phyloP scores from a whole-genome alignment of 345 rosid genomes.

The Acer negundo region DNA sequence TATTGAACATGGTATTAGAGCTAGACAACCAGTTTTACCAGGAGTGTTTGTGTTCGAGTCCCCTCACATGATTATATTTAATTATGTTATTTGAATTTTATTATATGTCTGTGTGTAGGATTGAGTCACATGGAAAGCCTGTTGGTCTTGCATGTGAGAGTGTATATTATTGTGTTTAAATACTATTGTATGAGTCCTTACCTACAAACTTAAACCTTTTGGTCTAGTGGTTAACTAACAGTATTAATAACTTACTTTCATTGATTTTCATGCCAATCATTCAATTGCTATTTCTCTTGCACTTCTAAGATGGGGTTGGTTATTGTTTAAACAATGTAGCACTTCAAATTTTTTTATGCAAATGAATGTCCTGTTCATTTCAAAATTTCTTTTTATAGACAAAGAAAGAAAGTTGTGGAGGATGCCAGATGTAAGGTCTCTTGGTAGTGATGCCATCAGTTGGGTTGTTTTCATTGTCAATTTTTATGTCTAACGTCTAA shows the following conservation, averaged over 20 bases:
- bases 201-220: background rate
- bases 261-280: background rate
- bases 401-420: background rate
- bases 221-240: background rate
- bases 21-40: background rate
- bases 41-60: background rate
- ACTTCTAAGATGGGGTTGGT: background rate
- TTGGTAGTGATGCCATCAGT: background rate
- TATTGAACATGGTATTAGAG: background rate
- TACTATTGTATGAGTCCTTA: background rate
- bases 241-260: background rate
- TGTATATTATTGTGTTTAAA: background rate
- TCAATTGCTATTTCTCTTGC: constrained; percentile 9
- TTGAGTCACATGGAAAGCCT: background rate
- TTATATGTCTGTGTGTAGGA: background rate
- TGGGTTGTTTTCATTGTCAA: background rate
- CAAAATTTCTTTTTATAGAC: background rate
- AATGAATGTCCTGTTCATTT: background rate
- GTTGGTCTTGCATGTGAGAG: background rate
- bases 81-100: too few relatives aligned
- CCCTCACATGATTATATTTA: background rate
- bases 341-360: constrained; percentile 8
- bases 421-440: background rate
- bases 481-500: background rate
- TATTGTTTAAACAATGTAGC: background rate